Conservation (phyloP, 2,329 filamentous ascomycete genomes). For the Aureobasidium vineae region DNA sequence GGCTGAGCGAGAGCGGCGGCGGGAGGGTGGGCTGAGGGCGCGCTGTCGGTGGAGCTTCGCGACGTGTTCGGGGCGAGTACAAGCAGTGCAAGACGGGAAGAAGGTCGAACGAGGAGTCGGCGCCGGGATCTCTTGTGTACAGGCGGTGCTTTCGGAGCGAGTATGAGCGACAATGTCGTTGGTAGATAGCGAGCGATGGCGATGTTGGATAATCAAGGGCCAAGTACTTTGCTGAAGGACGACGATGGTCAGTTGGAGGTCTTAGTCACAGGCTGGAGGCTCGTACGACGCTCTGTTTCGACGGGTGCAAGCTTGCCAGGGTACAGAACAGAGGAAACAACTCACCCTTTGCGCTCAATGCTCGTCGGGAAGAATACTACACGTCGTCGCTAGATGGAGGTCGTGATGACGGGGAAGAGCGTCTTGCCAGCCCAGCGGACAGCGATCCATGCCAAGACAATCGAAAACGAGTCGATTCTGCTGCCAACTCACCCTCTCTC, state of each 20-base stretch:
- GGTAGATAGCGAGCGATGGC: slow-evolving; percentile 21
- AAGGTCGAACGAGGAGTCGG: slow-evolving; percentile 11
- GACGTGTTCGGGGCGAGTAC: slow-evolving; percentile 9
- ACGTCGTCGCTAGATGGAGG: slow-evolving; percentile 4
- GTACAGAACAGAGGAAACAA: neutral
- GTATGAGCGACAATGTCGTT: slow-evolving; percentile 4
- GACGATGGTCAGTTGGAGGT: slow-evolving; percentile 13
- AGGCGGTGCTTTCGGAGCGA: neutral
- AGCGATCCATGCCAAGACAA: neutral
- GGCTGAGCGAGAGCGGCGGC: slow-evolving; percentile 17
- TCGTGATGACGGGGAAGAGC: slow-evolving; percentile 19
- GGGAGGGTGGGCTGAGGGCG: neutral
- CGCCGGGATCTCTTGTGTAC: neutral
- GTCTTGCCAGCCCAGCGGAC: slow-evolving; percentile 12
- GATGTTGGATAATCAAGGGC: neutral
- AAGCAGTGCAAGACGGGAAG: neutral
- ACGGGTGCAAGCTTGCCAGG: neutral
- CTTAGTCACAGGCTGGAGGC: slow-evolving; percentile 4
- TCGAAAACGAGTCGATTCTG: neutral
- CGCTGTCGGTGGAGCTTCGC: slow-evolving; percentile 17
- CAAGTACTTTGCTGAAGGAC: slow-evolving; percentile 17
- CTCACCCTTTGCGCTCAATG: slow-evolving; percentile 22
- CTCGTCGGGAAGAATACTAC: slow-evolving; percentile 25
- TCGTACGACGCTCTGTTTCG: neutral
- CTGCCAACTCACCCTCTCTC: neutral